These are phyloP conservation scores for Trichophyton benhamiae DNA, from an alignment of 2,329 filamentous ascomycete species.

Conservation along the genomic window DNA sequence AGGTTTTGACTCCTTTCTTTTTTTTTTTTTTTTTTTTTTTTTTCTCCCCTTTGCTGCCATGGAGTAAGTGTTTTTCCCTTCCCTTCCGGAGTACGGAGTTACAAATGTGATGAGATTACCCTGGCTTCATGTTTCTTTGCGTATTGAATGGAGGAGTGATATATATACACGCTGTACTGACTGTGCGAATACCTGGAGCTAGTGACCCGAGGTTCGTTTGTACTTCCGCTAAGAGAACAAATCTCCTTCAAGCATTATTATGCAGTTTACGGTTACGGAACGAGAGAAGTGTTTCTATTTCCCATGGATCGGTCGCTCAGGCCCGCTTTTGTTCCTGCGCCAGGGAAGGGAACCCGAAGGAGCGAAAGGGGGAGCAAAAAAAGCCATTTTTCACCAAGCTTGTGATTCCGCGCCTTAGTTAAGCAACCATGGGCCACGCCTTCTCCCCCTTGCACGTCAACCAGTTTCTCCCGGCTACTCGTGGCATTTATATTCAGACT, in stretches of 20 bases:
- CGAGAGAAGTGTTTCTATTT: background rate
- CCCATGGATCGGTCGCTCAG: background rate
- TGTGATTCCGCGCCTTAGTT: background rate
- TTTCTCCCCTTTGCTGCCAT: background rate
- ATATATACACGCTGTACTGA: background rate
- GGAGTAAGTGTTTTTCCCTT: background rate
- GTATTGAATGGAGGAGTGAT: too few species aligned
- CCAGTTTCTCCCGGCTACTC: background rate
- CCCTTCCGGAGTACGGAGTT: too few species aligned
- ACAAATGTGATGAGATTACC: too few species aligned
- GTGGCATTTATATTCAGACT: background rate
- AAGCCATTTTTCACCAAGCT: background rate
- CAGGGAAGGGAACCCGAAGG: background rate
- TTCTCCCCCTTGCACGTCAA: background rate
- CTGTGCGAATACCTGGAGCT: background rate
- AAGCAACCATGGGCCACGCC: background rate
- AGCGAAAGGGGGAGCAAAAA: background rate
- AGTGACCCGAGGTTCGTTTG: background rate
- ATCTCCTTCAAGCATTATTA: background rate
- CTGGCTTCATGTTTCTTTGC: too few species aligned
- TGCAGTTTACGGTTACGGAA: constrained; percentile 1
- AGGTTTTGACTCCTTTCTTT: background rate
- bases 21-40: background rate
- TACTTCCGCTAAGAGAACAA: background rate
- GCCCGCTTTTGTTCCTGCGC: constrained; percentile 4